Percentiles rank a stretch among this genome's conserved stretches.
Evolutionary conservation across 2,329 filamentous ascomycete genomes (phyloP).

Genomic region (Fusarium xylarioides): DNA sequence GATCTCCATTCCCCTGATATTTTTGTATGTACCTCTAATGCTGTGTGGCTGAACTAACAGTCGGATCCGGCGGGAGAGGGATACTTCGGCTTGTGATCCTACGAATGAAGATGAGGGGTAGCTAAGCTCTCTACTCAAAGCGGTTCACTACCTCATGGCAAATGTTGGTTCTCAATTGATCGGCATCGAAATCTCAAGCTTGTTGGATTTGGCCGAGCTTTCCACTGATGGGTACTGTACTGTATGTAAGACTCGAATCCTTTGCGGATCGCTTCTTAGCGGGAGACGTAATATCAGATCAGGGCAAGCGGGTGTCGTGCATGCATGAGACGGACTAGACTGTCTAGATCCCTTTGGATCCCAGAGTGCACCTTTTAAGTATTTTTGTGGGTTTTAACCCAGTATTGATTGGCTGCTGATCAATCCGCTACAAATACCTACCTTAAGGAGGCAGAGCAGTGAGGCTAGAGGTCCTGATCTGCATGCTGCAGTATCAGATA

Average conservation of each 20-base stretch:
- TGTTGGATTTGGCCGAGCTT: constrained; percentile 3
- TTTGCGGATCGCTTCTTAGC: constrained; percentile 7
- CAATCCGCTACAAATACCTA: no score
- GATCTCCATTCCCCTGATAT: not conserved
- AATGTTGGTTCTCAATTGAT: not conserved
- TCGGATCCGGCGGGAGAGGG: constrained; percentile 22
- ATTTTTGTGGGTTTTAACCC: no score
- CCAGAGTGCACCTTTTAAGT: no score
- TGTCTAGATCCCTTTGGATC: no score
- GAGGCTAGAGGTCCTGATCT: no score
- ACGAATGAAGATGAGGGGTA: constrained; percentile 20
- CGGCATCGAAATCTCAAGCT: constrained; percentile 8
- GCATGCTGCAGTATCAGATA: no score
- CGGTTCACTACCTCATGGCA: not conserved
- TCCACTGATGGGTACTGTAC: not conserved
- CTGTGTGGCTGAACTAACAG: constrained; percentile 24
- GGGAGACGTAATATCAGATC: constrained; percentile 36
- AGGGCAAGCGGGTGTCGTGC: constrained; percentile 24
- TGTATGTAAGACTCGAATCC: not conserved
- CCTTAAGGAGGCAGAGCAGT: no score
- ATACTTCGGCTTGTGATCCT: not conserved
- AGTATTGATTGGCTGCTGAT: no score
- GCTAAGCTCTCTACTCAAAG: constrained; percentile 23
- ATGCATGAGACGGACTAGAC: constrained; percentile 2
- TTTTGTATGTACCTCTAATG: not conserved